These are phyloP conservation scores for Colletotrichum sp. DNA, from an alignment of 2,329 filamentous ascomycete species.

Conservation along the genomic window DNA sequence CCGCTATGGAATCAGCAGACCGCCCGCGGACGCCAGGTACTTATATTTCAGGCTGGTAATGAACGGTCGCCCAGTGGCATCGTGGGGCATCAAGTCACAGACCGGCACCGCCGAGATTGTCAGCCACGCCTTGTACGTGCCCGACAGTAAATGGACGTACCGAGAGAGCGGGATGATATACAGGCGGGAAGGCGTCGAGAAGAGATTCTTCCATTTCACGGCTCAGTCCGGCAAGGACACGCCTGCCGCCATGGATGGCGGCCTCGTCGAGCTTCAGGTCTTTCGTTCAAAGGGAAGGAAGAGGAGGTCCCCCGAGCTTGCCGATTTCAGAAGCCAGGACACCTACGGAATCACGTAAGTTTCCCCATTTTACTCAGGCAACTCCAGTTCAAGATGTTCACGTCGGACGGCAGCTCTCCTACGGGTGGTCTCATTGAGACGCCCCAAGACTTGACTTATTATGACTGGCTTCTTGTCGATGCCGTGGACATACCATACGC, in stretches of 20 bases:
- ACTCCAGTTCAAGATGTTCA: conserved; percentile 6
- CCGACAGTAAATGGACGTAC: conserved; percentile 45
- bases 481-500: conserved; percentile 55
- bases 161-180: conserved; percentile 36
- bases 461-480: conserved; percentile 57
- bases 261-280: conserved; percentile 57
- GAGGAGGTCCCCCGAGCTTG: conserved; percentile 43
- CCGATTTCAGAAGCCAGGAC: conserved; percentile 50
- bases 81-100: conserved; percentile 54
- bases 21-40: conserved; percentile 34
- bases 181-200: conserved; percentile 47
- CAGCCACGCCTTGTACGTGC: conserved; percentile 53
- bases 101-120: conserved; percentile 40
- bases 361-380: background rate
- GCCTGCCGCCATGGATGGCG: conserved; percentile 55
- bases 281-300: conserved; percentile 56
- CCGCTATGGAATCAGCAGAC: conserved; percentile 46
- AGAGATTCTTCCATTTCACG: conserved; percentile 55
- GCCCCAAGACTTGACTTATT: conserved; percentile 54
- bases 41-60: conserved; percentile 61
- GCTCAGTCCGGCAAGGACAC: conserved; percentile 34
- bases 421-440: conserved; percentile 57
- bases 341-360: conserved; percentile 59
- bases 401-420: conserved; percentile 44
- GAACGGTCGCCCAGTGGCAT: conserved; percentile 56